Base-by-base conservation (phyloP, 257 asterid species). In the Ajuga chamaepitys region DNA sequence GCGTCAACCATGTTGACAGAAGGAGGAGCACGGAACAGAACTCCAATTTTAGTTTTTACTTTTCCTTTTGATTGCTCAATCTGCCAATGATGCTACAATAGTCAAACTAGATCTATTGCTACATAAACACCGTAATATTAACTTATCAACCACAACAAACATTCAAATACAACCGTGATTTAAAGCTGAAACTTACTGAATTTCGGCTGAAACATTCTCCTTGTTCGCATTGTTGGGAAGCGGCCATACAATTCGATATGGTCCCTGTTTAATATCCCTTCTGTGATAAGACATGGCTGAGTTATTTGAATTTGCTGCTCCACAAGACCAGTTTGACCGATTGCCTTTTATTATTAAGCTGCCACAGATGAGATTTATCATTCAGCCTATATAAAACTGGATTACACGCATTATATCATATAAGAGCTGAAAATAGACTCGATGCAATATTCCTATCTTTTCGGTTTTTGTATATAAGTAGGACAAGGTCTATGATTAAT, bases 201-300 rank as follows among this genome's bases (percentile, higher is more conserved):
- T 83, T 72, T 85, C 95, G n/a, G 97, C 97, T 35, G 87, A 83
- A 70, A 82, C 75, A 11, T 28, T 65, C 9, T 85, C 83, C 80
- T 78, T 87, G 70, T 79, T 74, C 38, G 78, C 82, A 73, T 87
- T 86, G 35, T 42, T 63, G 17, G 97, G 97, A 79, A 90, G 88
- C 11, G 86, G 82, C 97, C 97, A 90, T 10, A 64, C 81, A 40
- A 85, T 68, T 42, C 70, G 83, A 64, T 80, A 87, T 24, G 90
- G 96, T 62, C 97, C 97, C 37, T 62, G 80, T 6, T 66, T 32
- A 70, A 87, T 84, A 80, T 87, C 97, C 81, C 77, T 75, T 79
- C 66, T 79, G 73, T 78, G 88, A 68, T 79, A 85, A 38, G 74
- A 71, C 62, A 84, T 72, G 34, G 54, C 59, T 12, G 85, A 73